A percentile compares a stretch with the other conserved stretches of the same genome.
Evolutionary conservation across 176 grass and related monocot species (phyloP).

Genomic region (Thinopyrum elongatum): DNA sequence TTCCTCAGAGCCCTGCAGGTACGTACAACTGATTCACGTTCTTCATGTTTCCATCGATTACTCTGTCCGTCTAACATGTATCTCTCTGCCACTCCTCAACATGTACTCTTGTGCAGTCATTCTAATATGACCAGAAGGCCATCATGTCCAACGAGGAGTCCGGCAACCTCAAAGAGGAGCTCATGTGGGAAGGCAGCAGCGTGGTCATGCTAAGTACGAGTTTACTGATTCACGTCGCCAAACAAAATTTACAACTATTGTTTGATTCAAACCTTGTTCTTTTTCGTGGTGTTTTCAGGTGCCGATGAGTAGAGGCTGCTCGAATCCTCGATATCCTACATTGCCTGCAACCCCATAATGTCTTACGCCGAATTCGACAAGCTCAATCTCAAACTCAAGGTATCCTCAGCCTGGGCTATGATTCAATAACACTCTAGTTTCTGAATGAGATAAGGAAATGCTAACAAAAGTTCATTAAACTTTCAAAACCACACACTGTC

Average conservation of each 20-base stretch:
- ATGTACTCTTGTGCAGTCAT: slow-evolving; percentile 43
- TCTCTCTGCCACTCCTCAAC: too few species aligned
- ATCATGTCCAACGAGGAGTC: slow-evolving; percentile 99
- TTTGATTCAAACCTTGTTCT: too few species aligned
- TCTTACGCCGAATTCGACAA: slow-evolving; percentile 85
- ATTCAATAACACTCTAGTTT: not conserved
- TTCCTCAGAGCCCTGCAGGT: slow-evolving; percentile 75
- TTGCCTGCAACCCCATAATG: too few species aligned
- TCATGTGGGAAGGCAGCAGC: too few species aligned
- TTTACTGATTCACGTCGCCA: too few species aligned
- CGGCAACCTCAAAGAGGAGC: slow-evolving; percentile 96
- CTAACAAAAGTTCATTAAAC: not conserved
- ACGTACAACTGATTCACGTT: not conserved
- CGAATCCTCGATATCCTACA: too few species aligned
- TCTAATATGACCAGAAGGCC: slow-evolving; percentile 82
- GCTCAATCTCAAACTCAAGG: slow-evolving; percentile 76
- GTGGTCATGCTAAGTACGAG: too few species aligned
- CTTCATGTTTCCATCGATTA: not conserved
- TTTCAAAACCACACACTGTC: not conserved
- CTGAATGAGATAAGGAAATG: not conserved
- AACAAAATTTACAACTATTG: too few species aligned
- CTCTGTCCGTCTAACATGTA: not conserved
- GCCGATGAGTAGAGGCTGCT: too few species aligned
- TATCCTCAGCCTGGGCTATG: not conserved
- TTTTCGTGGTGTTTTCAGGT: too few species aligned